Conservation (phyloP, 177 flowering plant species). For the Vitis hybrid region DNA sequence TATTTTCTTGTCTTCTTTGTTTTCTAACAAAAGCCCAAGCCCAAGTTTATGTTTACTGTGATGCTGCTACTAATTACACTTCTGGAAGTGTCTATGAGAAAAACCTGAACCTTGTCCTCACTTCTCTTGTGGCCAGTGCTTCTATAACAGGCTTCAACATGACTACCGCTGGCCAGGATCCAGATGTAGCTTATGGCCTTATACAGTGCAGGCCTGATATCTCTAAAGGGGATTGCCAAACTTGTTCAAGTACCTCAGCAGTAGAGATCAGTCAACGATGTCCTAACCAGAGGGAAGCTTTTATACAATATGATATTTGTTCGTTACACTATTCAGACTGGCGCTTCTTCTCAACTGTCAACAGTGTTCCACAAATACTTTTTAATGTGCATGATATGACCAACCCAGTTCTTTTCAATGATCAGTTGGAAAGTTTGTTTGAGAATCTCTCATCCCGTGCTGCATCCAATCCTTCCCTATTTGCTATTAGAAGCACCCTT, state of each 20-base stretch:
- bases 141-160: slow-evolving; percentile 16
- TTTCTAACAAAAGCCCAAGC: too few species aligned
- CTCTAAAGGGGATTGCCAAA: slow-evolving; percentile 20
- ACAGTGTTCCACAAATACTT: background rate
- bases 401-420: slow-evolving; percentile 16
- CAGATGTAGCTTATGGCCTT: slow-evolving; percentile 26
- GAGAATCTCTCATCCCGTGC: slow-evolving; percentile 17
- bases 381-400: background rate
- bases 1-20: too few species aligned
- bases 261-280: slow-evolving; percentile 17
- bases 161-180: slow-evolving; percentile 16
- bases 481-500: slow-evolving; percentile 4
- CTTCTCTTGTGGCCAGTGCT: slow-evolving; percentile 13
- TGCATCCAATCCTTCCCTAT: slow-evolving; percentile 15
- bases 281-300: slow-evolving; percentile 19
- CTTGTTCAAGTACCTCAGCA: slow-evolving; percentile 18
- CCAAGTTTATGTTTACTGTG: background rate
- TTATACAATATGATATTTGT: slow-evolving; percentile 18
- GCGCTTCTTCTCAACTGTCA: slow-evolving; percentile 21
- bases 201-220: slow-evolving; percentile 26
- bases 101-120: slow-evolving; percentile 24
- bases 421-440: slow-evolving; percentile 17
- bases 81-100: slow-evolving; percentile 18
- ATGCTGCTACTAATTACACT: slow-evolving; percentile 20
- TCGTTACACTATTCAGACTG: slow-evolving; percentile 24